These are phyloP conservation scores for Backusella parvicylindrica DNA, from an alignment of 192 early-diverging fungal genomes.

Conservation along the genomic window DNA sequence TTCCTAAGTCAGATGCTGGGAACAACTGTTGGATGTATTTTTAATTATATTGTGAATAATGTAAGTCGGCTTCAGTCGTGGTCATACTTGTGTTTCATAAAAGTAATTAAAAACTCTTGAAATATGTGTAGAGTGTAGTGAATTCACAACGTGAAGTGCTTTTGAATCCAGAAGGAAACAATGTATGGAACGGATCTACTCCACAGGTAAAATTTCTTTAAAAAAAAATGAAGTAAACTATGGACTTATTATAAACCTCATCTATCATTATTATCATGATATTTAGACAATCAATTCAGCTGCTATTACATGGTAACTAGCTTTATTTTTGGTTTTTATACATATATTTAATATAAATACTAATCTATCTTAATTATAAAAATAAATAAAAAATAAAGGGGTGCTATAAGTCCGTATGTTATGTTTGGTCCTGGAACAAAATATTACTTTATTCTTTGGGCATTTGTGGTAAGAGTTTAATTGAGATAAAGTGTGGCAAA, in stretches of 20 bases:
- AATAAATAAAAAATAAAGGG: too few species aligned
- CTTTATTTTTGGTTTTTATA: constrained; percentile 3
- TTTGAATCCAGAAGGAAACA: constrained; percentile 16
- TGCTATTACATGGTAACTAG: constrained; percentile 19
- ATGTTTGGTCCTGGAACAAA: constrained; percentile 36
- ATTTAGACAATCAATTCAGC: constrained; percentile 19
- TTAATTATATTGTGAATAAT: constrained; percentile 35
- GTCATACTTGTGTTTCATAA: not conserved
- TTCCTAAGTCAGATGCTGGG: constrained; percentile 59
- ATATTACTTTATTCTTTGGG: constrained; percentile 43
- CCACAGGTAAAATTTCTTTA: not conserved
- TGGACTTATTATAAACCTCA: not conserved
- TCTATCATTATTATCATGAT: not conserved
- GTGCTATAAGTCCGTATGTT: constrained; percentile 10
- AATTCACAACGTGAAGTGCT: constrained; percentile 11
- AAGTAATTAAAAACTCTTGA: not conserved
- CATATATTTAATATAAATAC: not conserved
- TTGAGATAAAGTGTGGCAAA: not conserved
- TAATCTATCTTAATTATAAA: not conserved
- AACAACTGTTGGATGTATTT: constrained; percentile 41
- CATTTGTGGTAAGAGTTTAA: constrained; percentile 31
- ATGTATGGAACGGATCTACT: constrained; percentile 20
- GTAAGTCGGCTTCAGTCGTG: not conserved
- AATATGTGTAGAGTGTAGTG: constrained; percentile 7
- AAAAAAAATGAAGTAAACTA: not conserved